Percentiles rank a stretch among this genome's conserved stretches.
These are phyloP conservation scores for Podochytrium sp. DNA, from an alignment of 192 early-diverging fungal species.

Conservation along the genomic window DNA sequence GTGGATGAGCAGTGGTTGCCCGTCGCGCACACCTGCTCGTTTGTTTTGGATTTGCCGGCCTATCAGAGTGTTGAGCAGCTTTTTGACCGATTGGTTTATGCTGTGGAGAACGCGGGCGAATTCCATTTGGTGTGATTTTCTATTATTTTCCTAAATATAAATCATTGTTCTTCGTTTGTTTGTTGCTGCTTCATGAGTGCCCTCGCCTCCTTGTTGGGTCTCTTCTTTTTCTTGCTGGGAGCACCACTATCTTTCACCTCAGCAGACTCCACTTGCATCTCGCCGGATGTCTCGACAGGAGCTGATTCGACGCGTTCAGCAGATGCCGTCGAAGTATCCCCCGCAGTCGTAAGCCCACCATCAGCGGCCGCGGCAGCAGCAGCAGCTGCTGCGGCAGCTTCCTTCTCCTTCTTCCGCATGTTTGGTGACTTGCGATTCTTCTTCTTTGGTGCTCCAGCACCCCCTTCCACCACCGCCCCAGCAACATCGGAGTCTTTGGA, in stretches of 20 bases:
- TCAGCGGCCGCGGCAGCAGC: too few relatives aligned
- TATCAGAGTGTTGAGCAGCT: constrained; percentile 26
- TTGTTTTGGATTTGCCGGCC: constrained; percentile 26
- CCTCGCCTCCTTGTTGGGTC: neutral
- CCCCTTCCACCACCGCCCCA: too few relatives aligned
- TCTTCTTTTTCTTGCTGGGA: neutral
- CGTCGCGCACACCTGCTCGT: constrained; percentile 27
- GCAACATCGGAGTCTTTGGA: too few relatives aligned
- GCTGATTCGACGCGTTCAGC: neutral
- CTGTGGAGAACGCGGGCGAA: constrained; percentile 22
- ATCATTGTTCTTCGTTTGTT: neutral
- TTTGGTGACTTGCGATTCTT: too few relatives aligned
- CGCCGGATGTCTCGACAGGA: neutral
- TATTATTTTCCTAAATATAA: neutral
- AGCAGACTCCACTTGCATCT: neutral
- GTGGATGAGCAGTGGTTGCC: constrained; percentile 20
- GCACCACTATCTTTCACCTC: neutral
- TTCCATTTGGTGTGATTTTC: constrained; percentile 32
- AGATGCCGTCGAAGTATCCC: too few relatives aligned
- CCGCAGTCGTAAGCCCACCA: too few relatives aligned
- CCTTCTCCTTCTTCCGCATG: too few relatives aligned
- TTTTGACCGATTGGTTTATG: constrained; percentile 29
- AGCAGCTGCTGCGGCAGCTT: too few relatives aligned
- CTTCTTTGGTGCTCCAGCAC: too few relatives aligned
- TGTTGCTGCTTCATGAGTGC: neutral